Evolutionary conservation across 768 basidiomycete species (phyloP).

Genomic region (Kwoniella pini): DNA sequence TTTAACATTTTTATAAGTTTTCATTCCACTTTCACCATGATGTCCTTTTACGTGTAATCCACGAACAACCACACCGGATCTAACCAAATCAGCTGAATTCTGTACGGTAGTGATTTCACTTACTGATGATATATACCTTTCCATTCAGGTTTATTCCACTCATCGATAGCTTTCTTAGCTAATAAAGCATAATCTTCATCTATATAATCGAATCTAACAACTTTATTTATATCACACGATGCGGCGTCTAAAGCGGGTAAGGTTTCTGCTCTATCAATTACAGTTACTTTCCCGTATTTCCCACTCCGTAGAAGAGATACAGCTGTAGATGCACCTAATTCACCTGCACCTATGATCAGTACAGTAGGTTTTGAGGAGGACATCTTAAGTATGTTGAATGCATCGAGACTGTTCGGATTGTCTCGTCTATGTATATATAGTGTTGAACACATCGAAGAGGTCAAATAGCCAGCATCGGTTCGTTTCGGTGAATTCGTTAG

Average conservation of each 20-base stretch:
- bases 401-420: too few species aligned
- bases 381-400: too few species aligned
- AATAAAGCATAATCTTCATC: slow-evolving; percentile 40
- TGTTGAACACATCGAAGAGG: too few species aligned
- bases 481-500: too few species aligned
- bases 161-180: slow-evolving; percentile 37
- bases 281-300: slow-evolving; percentile 12
- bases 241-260: slow-evolving; percentile 48
- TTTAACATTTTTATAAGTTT: slow-evolving; percentile 11
- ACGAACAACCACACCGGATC: slow-evolving; percentile 24
- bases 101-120: slow-evolving; percentile 1
- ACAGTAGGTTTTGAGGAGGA: slow-evolving; percentile 18
- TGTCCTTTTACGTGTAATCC: background rate
- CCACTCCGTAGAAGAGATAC: slow-evolving; percentile 30
- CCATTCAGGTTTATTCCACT: slow-evolving; percentile 41
- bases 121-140: slow-evolving; percentile 35
- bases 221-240: slow-evolving; percentile 51
- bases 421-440: too few species aligned
- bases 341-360: slow-evolving; percentile 41
- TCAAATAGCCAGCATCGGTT: too few species aligned
- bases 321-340: slow-evolving; percentile 37
- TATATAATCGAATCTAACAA: slow-evolving; percentile 47
- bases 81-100: background rate
- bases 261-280: slow-evolving; percentile 43
- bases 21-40: background rate